A percentile compares a stretch with the other conserved stretches of the same genome.
Evolutionary conservation across 139 green algal genomes (phyloP).

Genomic region (Trebouxia sp.): DNA sequence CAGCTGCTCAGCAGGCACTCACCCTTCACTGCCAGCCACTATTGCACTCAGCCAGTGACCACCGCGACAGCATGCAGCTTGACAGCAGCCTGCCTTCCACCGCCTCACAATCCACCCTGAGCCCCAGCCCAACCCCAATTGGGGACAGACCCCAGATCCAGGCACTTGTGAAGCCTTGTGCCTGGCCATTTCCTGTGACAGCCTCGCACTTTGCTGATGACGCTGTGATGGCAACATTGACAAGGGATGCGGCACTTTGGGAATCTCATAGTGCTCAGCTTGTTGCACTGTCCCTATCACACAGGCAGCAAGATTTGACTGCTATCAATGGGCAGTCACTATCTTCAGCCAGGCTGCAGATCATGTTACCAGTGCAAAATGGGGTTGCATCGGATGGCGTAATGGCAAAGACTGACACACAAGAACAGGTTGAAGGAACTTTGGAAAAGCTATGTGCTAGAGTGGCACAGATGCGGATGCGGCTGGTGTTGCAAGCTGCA

Average conservation of each 20-base stretch:
- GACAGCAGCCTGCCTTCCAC: too few relatives aligned
- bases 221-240: constrained; percentile 20
- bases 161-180: constrained; percentile 31
- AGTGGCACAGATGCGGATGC: neutral
- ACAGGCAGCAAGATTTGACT: neutral
- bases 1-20: constrained; percentile 23
- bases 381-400: too few relatives aligned
- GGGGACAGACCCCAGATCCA: neutral
- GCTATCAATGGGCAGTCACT: neutral
- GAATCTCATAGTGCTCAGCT: constrained; percentile 8
- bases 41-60: neutral
- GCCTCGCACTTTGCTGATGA: constrained; percentile 28
- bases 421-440: neutral
- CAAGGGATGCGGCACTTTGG: constrained; percentile 47
- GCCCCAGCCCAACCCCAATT: neutral
- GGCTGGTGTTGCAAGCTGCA: constrained; percentile 42
- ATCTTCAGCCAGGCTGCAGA: neutral
- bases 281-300: neutral
- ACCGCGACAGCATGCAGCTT: neutral
- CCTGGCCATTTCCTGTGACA: constrained; percentile 42
- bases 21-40: constrained; percentile 9
- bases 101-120: too few relatives aligned
- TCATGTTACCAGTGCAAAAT: too few relatives aligned
- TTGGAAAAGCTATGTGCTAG: neutral
- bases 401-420: neutral